Evolutionary conservation across 2,329 filamentous ascomycete species (phyloP).

Genomic region (Neofusicoccum cordaticola): DNA sequence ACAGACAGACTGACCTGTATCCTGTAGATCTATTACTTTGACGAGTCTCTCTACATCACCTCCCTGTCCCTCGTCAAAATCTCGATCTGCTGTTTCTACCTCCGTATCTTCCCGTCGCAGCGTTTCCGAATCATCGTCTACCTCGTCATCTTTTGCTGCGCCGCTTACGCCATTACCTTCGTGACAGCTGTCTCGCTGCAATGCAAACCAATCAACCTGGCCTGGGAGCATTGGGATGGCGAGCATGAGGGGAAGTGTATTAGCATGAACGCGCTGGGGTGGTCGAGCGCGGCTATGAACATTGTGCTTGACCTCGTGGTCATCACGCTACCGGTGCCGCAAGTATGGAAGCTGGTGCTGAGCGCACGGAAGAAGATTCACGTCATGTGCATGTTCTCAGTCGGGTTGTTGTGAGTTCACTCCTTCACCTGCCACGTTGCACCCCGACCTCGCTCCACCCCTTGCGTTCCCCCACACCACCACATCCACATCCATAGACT

Average conservation of each 20-base stretch:
- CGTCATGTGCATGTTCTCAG: conserved; percentile 38
- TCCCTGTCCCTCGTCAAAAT: conserved; percentile 28
- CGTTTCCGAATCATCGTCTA: conserved; percentile 25
- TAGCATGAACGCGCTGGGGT: conserved; percentile 34
- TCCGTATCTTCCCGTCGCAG: conserved; percentile 31
- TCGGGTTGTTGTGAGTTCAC: conserved; percentile 38
- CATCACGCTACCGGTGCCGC: conserved; percentile 31
- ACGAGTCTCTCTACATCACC: conserved; percentile 34
- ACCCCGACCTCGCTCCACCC: not conserved
- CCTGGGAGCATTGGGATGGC: conserved; percentile 32
- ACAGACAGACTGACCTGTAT: not conserved
- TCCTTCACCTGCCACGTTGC: too few species aligned
- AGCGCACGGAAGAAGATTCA: conserved; percentile 29
- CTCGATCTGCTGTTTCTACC: conserved; percentile 33
- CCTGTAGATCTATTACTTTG: conserved; percentile 30
- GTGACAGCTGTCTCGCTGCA: conserved; percentile 27
- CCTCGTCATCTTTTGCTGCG: conserved; percentile 25
- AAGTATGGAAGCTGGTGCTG: conserved; percentile 31
- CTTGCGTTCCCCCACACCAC: too few species aligned
- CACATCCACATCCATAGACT: too few species aligned
- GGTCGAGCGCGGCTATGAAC: conserved; percentile 29
- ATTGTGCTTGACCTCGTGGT: conserved; percentile 31
- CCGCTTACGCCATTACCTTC: conserved; percentile 24
- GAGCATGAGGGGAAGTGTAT: conserved; percentile 33
- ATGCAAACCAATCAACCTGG: conserved; percentile 32